Percentiles rank a stretch among this genome's conserved stretches.
These are phyloP conservation scores for Priceomyces melissophilus DNA, from an alignment of 805 yeast species.

Conservation along the genomic window DNA sequence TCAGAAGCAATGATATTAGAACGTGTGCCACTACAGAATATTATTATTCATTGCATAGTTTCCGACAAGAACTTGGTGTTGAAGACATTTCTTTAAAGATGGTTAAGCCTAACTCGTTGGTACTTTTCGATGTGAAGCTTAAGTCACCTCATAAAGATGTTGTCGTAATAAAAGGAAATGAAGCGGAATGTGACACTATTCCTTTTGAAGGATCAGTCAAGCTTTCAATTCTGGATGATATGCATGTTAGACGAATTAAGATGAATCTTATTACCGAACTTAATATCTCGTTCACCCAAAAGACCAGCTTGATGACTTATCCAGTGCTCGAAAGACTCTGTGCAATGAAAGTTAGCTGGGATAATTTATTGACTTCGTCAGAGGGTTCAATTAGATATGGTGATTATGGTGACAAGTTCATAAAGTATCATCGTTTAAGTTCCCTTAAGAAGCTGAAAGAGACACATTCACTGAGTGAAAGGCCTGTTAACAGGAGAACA, in stretches of 20 bases:
- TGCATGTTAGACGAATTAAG: constrained; percentile 36
- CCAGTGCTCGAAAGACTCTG: constrained; percentile 37
- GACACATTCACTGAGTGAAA: constrained; percentile 5
- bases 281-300: constrained; percentile 38
- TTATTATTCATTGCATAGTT: too few relatives aligned
- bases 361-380: constrained; percentile 39
- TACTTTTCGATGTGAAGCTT: constrained; percentile 37
- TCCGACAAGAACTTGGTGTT: too few relatives aligned
- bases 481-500: constrained; percentile 28
- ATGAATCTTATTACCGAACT: constrained; percentile 42
- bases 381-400: constrained; percentile 40
- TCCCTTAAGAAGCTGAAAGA: constrained; percentile 5
- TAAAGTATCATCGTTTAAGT: constrained; percentile 19
- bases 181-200: constrained; percentile 41
- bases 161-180: constrained; percentile 42
- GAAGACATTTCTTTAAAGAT: constrained; percentile 6
- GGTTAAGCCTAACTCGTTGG: constrained; percentile 23
- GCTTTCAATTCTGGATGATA: constrained; percentile 40
- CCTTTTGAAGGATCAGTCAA: constrained; percentile 47
- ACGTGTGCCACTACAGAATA: too few relatives aligned
- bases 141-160: constrained; percentile 40
- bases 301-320: constrained; percentile 27
- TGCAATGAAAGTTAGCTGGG: constrained; percentile 46
- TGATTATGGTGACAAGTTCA: constrained; percentile 37
- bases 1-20: background rate